phyloP scores from a whole-genome alignment of 164 flowering plant genomes.

The Dillenia turbinata region DNA sequence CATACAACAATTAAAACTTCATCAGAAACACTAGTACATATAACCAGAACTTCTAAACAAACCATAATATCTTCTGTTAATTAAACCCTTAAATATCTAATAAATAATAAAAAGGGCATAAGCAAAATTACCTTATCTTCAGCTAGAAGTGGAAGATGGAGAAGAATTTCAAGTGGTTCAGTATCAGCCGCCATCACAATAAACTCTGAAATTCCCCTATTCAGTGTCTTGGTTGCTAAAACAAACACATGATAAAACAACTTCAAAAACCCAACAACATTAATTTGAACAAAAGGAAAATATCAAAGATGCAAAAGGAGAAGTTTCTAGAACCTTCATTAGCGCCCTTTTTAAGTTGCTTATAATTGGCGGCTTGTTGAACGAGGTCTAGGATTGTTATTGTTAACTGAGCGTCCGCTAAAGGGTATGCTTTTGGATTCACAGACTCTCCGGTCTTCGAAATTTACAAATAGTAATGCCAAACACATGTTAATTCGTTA shows the following conservation, averaged over 20 bases:
- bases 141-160: conserved; percentile 75
- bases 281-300: neutral
- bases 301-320: neutral
- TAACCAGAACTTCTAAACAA: neutral
- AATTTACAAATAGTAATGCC: too few relatives aligned
- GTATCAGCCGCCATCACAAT: conserved; percentile 82
- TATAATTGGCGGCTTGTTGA: conserved; percentile 8
- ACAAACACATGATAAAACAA: conserved; percentile 5
- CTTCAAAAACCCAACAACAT: neutral
- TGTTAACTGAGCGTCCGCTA: conserved; percentile 25
- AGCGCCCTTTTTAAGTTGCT: conserved; percentile 35
- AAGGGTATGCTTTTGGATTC: conserved; percentile 27
- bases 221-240: conserved; percentile 73
- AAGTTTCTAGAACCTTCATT: conserved; percentile 23
- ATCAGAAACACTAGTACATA: too few relatives aligned
- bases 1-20: too few relatives aligned
- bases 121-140: conserved; percentile 61
- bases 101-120: neutral
- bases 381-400: conserved; percentile 1
- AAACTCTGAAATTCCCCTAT: conserved; percentile 69
- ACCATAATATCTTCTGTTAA: neutral
- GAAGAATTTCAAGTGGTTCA: conserved; percentile 66
- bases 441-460: conserved; percentile 17
- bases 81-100: neutral
- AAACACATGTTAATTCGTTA: too few relatives aligned